Evolutionary conservation across 805 yeast genomes (phyloP), one percentile per base, ranked within the genome.

Genomic region (Scheffersomyces ergatensis): DNA sequence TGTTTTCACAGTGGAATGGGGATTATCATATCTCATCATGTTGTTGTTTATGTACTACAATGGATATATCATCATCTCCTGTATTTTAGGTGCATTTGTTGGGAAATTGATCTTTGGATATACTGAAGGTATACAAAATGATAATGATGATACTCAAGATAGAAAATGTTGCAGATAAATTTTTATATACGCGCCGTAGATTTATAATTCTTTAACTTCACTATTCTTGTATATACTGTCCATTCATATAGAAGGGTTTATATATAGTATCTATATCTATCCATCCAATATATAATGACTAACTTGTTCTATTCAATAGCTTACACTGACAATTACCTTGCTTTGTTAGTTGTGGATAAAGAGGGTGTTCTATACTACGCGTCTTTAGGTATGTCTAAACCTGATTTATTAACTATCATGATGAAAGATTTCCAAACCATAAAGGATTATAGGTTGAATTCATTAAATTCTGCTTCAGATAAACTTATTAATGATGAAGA

Each of bases 21-120:
- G 83, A 2, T 70, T 77, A 13, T 76, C 82, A 3, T 83, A 82
- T 58, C 58, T 83, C 37, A 76, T 83, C 53, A 83, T 82, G 85
- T 70, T 83, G 65, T 62, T 83, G 50, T 82, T 82, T 66, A 83
- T 83, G 89, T 82, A 82, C 66, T 83, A 79, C 65, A 83, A 82
- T 52, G 88, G 88, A 13, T 82, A 80, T 54, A 69, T 82, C 29
- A 76, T 81, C 44, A 78, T 83, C 43, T 72, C 80, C 9, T 81
- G 84, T 59, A 69, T 81, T 37, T 56, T 82, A 26, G 87, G 86
- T 6, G 83, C 83, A 2, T 59, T 80, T 21, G 53, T 81, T 39
- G 87, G 86, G 1, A 74, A 76, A 55, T 53, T 80, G 25, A 40
- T 81, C 20, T 78, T 82, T 63, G 66, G 74, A 21, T 65, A 67